phyloP scores from a whole-genome alignment of 2,329 filamentous ascomycete species.

The Penicillium brasilianum region DNA sequence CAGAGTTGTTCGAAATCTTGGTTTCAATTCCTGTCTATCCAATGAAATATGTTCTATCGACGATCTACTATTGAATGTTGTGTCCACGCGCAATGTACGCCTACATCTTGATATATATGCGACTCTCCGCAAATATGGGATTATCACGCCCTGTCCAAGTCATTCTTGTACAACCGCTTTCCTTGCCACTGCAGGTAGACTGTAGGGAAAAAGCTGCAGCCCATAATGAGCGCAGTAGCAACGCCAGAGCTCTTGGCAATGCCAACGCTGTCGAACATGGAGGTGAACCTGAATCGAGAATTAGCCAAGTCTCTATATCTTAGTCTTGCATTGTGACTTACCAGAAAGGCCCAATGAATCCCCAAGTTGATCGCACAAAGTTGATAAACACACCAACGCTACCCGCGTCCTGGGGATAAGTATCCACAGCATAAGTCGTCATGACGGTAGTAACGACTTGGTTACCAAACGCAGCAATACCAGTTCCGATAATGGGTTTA shows the following conservation, averaged over 20 bases:
- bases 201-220: slow-evolving; percentile 37
- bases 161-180: slow-evolving; percentile 41
- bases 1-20: not conserved
- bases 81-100: not conserved
- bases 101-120: not conserved
- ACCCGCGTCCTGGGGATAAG: slow-evolving; percentile 59
- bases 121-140: not conserved
- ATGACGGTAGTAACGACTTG: slow-evolving; percentile 67
- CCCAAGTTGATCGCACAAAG: slow-evolving; percentile 53
- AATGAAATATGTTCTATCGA: not conserved
- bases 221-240: slow-evolving; percentile 36
- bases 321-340: slow-evolving; percentile 17
- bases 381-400: slow-evolving; percentile 65
- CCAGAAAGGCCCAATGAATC: slow-evolving; percentile 45
- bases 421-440: slow-evolving; percentile 65
- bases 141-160: not conserved
- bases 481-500: slow-evolving; percentile 61
- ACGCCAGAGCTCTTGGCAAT: slow-evolving; percentile 37
- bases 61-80: not conserved
- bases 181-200: slow-evolving; percentile 35
- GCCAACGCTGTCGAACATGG: slow-evolving; percentile 41
- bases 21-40: not conserved
- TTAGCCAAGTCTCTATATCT: slow-evolving; percentile 3
- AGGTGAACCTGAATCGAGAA: slow-evolving; percentile 32
- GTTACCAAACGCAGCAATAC: slow-evolving; percentile 60